Conservation (phyloP, 345 rosid genomes). For the Acer campestre region DNA sequence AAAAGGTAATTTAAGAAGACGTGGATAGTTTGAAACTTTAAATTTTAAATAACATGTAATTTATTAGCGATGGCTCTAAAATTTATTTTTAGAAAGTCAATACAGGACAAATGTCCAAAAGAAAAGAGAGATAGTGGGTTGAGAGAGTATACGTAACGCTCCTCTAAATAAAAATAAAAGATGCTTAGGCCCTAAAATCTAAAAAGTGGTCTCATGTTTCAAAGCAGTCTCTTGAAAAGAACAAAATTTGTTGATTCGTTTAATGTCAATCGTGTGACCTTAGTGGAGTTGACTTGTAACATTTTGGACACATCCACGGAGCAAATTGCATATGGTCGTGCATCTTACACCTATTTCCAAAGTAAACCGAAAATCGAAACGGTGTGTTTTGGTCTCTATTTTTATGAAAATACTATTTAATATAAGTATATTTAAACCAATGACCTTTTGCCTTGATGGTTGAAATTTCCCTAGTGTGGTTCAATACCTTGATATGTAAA, state of each 20-base stretch:
- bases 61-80: no score
- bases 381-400: neutral
- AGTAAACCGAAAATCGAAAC: neutral
- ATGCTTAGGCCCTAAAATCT: slow-evolving; percentile 4
- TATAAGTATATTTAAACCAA: no score
- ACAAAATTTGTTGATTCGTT: slow-evolving; percentile 11
- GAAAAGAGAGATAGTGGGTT: no score
- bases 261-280: slow-evolving; percentile 15
- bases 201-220: slow-evolving; percentile 12
- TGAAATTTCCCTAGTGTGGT: no score
- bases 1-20: no score
- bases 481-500: no score
- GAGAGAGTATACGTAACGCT: no score
- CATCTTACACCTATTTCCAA: slow-evolving; percentile 10
- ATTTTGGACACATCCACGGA: slow-evolving; percentile 7
- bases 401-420: neutral
- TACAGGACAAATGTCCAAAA: no score
- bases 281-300: slow-evolving; percentile 18
- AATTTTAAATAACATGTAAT: no score
- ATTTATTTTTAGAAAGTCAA: no score
- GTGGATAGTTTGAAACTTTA: no score
- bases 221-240: neutral
- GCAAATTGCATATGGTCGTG: neutral
- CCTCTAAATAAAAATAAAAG: neutral
- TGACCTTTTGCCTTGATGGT: no score